Conservation (phyloP, 441 rosid genomes). For the Brassica balearica region DNA sequence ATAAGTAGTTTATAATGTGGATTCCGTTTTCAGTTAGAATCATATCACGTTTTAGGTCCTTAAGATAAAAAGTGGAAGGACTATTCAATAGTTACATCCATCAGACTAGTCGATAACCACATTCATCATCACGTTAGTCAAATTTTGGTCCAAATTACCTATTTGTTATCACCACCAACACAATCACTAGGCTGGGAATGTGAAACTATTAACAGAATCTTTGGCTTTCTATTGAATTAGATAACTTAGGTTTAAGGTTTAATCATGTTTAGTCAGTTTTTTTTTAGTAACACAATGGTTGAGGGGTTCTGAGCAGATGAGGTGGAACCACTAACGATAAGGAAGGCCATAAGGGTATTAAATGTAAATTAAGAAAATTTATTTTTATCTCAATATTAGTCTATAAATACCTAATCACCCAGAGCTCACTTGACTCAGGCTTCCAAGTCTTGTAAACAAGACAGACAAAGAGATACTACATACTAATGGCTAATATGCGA, state of each 20-base stretch:
- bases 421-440: not conserved
- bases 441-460: constrained; percentile 7
- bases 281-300: not conserved
- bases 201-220: not conserved
- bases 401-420: constrained; percentile 2
- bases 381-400: not conserved
- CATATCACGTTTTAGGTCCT: not conserved
- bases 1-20: too few species aligned
- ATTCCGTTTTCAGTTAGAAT: not conserved
- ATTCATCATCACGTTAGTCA: not conserved
- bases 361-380: too few species aligned
- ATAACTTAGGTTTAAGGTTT: not conserved
- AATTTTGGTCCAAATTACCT: not conserved
- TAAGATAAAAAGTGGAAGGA: not conserved
- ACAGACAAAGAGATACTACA: not conserved
- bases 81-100: not conserved
- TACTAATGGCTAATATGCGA: not conserved
- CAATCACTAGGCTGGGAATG: not conserved
- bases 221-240: not conserved
- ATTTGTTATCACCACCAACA: not conserved
- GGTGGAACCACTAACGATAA: not conserved
- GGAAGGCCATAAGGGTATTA: too few species aligned
- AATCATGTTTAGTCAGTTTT: not conserved
- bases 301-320: not conserved
- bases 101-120: too few species aligned